Percentiles rank a stretch among this genome's conserved stretches.
phyloP scores from a whole-genome alignment of 805 yeast species.

The Lipomyces oligophaga region DNA sequence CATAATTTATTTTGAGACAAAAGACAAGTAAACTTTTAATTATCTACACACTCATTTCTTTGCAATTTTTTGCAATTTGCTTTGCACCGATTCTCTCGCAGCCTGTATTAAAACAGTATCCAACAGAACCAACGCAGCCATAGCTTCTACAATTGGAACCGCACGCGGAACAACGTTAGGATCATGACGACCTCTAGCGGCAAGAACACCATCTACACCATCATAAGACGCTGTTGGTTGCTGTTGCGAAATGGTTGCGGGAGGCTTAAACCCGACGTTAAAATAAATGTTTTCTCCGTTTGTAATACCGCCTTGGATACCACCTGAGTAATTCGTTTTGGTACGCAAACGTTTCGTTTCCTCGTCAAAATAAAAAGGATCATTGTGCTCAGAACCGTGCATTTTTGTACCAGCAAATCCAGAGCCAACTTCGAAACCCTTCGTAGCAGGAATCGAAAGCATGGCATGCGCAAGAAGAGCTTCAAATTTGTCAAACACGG shows the following conservation, averaged over 20 bases:
- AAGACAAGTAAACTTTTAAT: too few relatives aligned
- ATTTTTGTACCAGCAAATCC: slow-evolving; percentile 87
- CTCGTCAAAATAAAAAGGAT: slow-evolving; percentile 66
- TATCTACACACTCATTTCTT: too few relatives aligned
- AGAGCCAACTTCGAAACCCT: slow-evolving; percentile 96
- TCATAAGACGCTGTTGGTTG: slow-evolving; percentile 86
- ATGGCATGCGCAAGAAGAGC: slow-evolving; percentile 95
- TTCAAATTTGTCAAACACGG: slow-evolving; percentile 93
- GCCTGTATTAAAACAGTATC: slow-evolving; percentile 83
- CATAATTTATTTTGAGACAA: too few relatives aligned
- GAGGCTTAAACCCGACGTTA: slow-evolving; percentile 94
- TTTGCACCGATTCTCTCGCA: slow-evolving; percentile 62
- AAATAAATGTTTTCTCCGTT: slow-evolving; percentile 95
- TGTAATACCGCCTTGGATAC: slow-evolving; percentile 96
- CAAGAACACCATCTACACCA: slow-evolving; percentile 81
- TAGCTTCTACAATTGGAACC: slow-evolving; percentile 95
- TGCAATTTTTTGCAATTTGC: too few relatives aligned
- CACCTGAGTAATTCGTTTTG: slow-evolving; percentile 88
- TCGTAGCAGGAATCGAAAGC: slow-evolving; percentile 96
- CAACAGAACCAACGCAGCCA: slow-evolving; percentile 92
- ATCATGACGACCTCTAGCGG: slow-evolving; percentile 97
- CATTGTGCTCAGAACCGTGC: slow-evolving; percentile 94
- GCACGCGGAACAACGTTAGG: slow-evolving; percentile 99
- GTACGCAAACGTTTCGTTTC: slow-evolving; percentile 69
- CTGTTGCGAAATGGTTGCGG: slow-evolving; percentile 93